Evolutionary conservation across 495 filamentous ascomycete species (phyloP).

Genomic region (Neurospora sp.): DNA sequence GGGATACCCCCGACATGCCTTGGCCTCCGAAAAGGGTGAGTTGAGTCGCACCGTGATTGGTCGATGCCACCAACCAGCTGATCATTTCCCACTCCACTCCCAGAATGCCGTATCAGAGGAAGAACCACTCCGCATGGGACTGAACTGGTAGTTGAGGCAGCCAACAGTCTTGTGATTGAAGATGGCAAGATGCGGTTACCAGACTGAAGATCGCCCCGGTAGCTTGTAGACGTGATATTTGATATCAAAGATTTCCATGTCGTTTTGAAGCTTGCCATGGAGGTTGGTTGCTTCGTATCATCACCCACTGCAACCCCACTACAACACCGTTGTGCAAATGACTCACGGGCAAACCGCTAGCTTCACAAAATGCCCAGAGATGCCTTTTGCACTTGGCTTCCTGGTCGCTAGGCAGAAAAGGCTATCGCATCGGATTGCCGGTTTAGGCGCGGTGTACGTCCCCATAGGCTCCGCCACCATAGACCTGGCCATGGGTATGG

Average conservation of each 20-base stretch:
- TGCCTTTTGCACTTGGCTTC: not conserved
- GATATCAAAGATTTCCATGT: not conserved
- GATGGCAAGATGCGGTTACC: not conserved
- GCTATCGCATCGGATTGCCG: not conserved
- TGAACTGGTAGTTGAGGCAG: not conserved
- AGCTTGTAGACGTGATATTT: not conserved
- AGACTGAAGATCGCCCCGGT: not conserved
- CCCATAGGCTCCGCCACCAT: slow-evolving; percentile 29
- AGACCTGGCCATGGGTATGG: slow-evolving; percentile 28
- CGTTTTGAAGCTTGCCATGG: not conserved
- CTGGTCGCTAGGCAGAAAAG: not conserved
- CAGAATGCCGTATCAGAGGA: not conserved
- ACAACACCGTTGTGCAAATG: not conserved
- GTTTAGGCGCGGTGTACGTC: slow-evolving; percentile 31
- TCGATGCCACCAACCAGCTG: slow-evolving; percentile 15
- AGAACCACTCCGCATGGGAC: not conserved
- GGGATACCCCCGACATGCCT: slow-evolving; percentile 20
- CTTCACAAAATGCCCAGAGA: not conserved
- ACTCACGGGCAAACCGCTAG: not conserved
- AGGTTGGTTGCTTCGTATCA: not conserved
- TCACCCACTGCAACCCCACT: not conserved
- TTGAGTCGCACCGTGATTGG: slow-evolving; percentile 17
- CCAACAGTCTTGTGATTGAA: not conserved
- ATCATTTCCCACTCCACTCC: slow-evolving; percentile 7
- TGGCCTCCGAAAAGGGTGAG: slow-evolving; percentile 13